Percentiles rank a stretch among this genome's conserved stretches.
phyloP scores from a whole-genome alignment of 257 asterid genomes.

The Phtheirospermum japonicum region DNA sequence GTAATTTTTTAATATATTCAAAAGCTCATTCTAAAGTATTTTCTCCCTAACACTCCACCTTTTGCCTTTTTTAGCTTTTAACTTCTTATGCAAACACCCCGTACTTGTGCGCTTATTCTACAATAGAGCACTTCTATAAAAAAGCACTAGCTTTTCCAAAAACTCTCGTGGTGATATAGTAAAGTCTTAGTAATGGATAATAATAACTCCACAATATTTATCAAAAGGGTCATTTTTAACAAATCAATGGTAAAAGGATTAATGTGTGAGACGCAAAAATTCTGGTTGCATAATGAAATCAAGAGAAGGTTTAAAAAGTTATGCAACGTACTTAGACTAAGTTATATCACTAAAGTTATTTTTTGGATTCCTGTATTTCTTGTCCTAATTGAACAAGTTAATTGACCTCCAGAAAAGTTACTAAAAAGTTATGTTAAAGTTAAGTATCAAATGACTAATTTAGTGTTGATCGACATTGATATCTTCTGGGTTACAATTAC shows the following conservation, averaged over 20 bases:
- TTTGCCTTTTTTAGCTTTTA: too few species aligned
- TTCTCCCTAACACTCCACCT: too few species aligned
- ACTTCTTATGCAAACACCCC: too few species aligned
- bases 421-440: not conserved
- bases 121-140: too few species aligned
- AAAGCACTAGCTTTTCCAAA: too few species aligned
- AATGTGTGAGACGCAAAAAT: constrained; percentile 7
- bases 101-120: too few species aligned
- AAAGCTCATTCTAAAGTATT: too few species aligned
- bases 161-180: not conserved
- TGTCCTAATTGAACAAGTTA: not conserved
- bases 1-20: too few species aligned
- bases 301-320: not conserved
- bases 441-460: constrained; percentile 5
- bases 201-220: not conserved
- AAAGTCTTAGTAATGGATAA: not conserved
- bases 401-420: constrained; percentile 15
- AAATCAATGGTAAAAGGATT: constrained; percentile 2
- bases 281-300: not conserved
- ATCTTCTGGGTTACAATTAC: too few species aligned
- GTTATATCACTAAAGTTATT: not conserved
- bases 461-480: not conserved
- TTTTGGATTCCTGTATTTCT: constrained; percentile 6
- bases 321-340: not conserved
- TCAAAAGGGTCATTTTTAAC: constrained; percentile 5